Base-by-base conservation (phyloP, 768 basidiomycete genomes). In the Xerocomellus chrysenteron region DNA sequence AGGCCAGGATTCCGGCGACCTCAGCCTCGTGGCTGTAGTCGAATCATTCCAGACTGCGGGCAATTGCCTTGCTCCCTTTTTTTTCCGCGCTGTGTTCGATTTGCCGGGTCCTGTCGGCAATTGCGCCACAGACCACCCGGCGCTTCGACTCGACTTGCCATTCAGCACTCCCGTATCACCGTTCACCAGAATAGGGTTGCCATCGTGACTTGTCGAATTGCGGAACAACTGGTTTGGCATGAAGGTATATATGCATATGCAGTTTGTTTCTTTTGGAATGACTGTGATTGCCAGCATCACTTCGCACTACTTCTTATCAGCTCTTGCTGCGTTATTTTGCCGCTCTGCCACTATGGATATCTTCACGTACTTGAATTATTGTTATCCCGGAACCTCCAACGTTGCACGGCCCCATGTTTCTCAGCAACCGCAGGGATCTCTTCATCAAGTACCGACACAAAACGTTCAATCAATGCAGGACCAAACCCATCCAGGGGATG, bases 191-290 rank as follows among this genome's bases (percentile, higher is more conserved):
- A 43, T 39, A 44, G 30, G 56, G 39, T 28, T 5, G 14, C 39
- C 10, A 33, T 48, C 26, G 51, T 49, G 42, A 51, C 42, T 33
- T 36, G 41, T 26, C 32, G 28, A 36, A 32, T 13, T 16, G 48
- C 35, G 39, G 24, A 52, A 41, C 19, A 50, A 5, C 32, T 14
- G 42, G 33, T 30, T 42, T 55, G 48, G 37, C 47, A 33, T 41
- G 14, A 50, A 59, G 62, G 67, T 68, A 64, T 58, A 49, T 64
- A 54, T 58, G 40, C 24, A 1, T n/a, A n/a, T 36, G 9, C 33
- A 6, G 4, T 26, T 14, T 3, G 32, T 40, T 56, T 47, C 56
- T 9, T 44, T 36, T 54, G 26, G 37, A 41, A 16, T 47, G 39
- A 55, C 56, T 2, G 17, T 12, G 7, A 37, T 43, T 45, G 6